Evolutionary conservation across 2,329 filamentous ascomycete genomes (phyloP), one percentile per base, ranked within the genome.

Genomic region (Knoxdaviesia proteae): DNA sequence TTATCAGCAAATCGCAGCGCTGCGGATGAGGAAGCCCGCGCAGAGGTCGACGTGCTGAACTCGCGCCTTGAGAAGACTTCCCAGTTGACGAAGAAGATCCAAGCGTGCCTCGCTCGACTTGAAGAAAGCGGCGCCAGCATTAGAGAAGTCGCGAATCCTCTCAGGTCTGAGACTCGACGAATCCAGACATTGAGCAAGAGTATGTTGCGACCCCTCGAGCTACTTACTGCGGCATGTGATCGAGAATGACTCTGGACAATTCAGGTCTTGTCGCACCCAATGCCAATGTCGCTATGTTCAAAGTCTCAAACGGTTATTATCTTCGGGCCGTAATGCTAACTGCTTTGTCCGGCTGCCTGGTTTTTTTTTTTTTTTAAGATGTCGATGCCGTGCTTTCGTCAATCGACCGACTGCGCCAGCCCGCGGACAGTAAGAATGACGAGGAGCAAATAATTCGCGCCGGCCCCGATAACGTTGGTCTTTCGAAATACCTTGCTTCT

Each of bases 81-180:
- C 46, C 76, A 84, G 54, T 71, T 96, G 56, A 94, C 86, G 33
- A 94, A 90, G 65, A 94, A 93, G 66, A 94, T 98, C 44, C 82
- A 93, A 59, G 80, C 82, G 32, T 93, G 84, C 42, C 69, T 94
- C 50, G 73, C 76, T 35, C 74, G 87, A 44, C 68, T 98, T 34
- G 86, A 96, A 52, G 75, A 79, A 35, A 92, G 84, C 42, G 90
- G 88, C 11, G 84, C 86, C 61, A 87, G 81, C 46, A 86, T 96
- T 20, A 80, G 84, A 53, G 84, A 94, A 54, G 87, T 92, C 7
- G 86, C 92, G 44, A 84, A 84, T 1, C 90, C 90, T 6, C 79
- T 98, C 37, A 92, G 87, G 55, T 83, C 81, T 52, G 92, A 94
- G 58, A 96, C 90, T 1, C 82, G 84, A 58, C 80, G 77, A 48